Percentiles rank a stretch among this genome's conserved stretches.
Evolutionary conservation across 192 early-diverging fungal species (phyloP).

Genomic region (Dissophora globulifera): DNA sequence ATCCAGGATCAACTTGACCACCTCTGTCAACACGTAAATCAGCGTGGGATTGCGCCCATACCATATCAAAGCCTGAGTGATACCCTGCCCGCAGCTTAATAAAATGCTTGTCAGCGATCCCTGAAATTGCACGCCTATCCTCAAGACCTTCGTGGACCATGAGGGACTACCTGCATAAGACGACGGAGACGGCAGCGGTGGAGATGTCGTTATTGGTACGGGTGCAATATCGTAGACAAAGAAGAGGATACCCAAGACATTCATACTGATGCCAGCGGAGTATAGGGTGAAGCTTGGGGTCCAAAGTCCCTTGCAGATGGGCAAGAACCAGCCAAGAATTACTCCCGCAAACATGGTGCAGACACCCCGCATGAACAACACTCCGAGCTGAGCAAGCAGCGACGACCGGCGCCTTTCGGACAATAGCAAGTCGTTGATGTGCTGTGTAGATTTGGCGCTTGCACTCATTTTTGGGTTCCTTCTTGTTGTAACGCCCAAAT

Average conservation of each 20-base stretch:
- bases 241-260: constrained; percentile 30
- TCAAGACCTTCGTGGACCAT: no score
- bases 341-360: constrained; percentile 16
- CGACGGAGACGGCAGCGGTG: no score
- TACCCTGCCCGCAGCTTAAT: no score
- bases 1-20: constrained; percentile 28
- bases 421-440: not conserved
- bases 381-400: constrained; percentile 16
- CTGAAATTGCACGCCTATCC: no score
- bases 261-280: constrained; percentile 39
- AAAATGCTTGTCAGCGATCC: no score
- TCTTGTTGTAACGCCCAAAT: no score
- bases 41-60: constrained; percentile 61
- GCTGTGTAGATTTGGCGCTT: no score
- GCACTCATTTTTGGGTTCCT: no score
- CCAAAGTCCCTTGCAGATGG: constrained; percentile 67
- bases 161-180: no score
- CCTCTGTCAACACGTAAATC: constrained; percentile 56
- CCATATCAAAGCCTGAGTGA: constrained; percentile 55
- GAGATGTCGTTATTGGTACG: no score
- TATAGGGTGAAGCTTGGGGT: constrained; percentile 60
- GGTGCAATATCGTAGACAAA: constrained; percentile 46
- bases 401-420: not conserved
- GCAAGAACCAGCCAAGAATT: constrained; percentile 43
- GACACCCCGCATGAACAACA: constrained; percentile 29